Conservation (phyloP, 179 eudicot genomes). For the Beta corolliflora region DNA sequence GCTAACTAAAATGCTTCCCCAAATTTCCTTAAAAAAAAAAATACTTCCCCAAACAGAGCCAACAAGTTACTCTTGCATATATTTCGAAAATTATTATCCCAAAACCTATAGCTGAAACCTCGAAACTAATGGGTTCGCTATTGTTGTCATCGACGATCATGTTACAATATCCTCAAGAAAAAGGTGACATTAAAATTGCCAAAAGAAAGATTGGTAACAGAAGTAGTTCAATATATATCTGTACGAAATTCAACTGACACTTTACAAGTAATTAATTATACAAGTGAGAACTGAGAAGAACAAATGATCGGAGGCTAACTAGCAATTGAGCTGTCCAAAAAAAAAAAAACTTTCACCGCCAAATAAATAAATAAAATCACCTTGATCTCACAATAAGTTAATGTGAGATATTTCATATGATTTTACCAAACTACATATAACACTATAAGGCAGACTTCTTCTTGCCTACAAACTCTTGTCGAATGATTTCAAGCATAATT, state of each 20-base stretch:
- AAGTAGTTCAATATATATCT: not conserved
- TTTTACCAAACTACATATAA: not conserved
- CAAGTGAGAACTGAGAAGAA: no score
- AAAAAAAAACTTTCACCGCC: no score
- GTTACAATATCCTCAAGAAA: not conserved
- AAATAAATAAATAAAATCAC: no score
- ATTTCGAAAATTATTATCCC: no score
- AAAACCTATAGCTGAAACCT: no score
- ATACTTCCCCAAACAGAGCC: no score
- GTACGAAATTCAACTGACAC: not conserved
- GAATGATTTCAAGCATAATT: conserved; percentile 64
- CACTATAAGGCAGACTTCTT: conserved; percentile 18
- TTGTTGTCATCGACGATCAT: not conserved
- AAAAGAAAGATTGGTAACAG: not conserved
- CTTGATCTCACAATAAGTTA: not conserved
- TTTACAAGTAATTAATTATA: not conserved
- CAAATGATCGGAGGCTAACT: no score
- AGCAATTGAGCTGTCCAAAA: no score
- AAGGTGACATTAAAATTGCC: not conserved
- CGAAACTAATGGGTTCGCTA: no score
- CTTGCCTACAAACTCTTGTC: conserved; percentile 54
- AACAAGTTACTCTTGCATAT: no score
- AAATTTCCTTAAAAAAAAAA: no score
- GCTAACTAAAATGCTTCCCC: no score
- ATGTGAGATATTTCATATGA: not conserved